These are phyloP conservation scores for Sesbania bispinosa DNA, from an alignment of 306 rosid genomes.

Conservation along the genomic window DNA sequence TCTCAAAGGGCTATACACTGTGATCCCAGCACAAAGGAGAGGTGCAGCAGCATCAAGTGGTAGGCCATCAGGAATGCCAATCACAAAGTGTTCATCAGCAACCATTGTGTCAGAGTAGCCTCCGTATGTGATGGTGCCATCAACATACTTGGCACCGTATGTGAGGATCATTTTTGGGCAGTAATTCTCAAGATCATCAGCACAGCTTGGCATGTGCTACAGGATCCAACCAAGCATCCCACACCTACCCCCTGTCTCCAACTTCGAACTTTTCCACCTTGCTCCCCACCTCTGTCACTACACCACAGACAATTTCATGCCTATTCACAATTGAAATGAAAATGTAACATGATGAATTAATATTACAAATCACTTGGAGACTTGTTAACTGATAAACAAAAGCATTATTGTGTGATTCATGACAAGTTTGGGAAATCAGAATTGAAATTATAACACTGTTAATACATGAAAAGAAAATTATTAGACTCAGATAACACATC, in stretches of 20 bases:
- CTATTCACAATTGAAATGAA: neutral
- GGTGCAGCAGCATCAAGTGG: conserved; percentile 60
- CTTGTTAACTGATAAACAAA: neutral
- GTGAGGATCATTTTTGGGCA: conserved; percentile 42
- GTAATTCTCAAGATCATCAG: conserved; percentile 43
- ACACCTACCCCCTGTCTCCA: conserved; percentile 64
- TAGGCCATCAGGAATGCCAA: conserved; percentile 39
- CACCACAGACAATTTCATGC: conserved; percentile 57
- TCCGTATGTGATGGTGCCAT: conserved; percentile 53
- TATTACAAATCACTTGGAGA: neutral
- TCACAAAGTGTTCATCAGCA: conserved; percentile 29
- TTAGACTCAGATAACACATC: too few relatives aligned
- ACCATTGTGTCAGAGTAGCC: conserved; percentile 63
- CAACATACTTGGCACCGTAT: conserved; percentile 25
- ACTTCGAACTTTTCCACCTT: conserved; percentile 50
- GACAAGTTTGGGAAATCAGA: neutral
- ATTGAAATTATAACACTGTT: too few relatives aligned
- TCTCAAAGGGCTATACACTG: conserved; percentile 57
- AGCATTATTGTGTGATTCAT: neutral
- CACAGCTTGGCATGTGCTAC: conserved; percentile 47
- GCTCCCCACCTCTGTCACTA: conserved; percentile 60
- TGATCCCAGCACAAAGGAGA: conserved; percentile 64
- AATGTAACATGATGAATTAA: too few relatives aligned
- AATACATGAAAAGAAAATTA: too few relatives aligned
- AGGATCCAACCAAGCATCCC: conserved; percentile 53